Evolutionary conservation across 495 filamentous ascomycete species (phyloP), one percentile per base, ranked within the genome.

Genomic region (Melanomma pulvis-pyrius): DNA sequence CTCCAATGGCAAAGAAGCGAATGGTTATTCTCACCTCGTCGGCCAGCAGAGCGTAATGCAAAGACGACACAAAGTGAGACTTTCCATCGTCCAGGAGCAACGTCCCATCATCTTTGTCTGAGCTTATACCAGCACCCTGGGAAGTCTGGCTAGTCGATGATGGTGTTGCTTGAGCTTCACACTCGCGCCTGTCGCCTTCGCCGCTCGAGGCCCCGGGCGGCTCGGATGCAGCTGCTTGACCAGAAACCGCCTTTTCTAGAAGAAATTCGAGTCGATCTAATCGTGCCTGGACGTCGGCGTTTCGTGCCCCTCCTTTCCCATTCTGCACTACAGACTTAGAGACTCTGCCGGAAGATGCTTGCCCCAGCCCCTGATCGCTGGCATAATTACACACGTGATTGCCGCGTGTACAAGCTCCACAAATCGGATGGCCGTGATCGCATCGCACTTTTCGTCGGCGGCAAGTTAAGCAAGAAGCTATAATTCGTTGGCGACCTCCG

Each of bases 361-460:
- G 24, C 47, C 53, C 52, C 5, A 53, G 28, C 13, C 21, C 36
- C 32, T 71, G 69, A 28, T 71, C 69, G 17, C 61, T 72, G 1
- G 67, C 71, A 65, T 73, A 73, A 17, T 54, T 65, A 39, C 71
- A 73, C 3, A 60, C 47, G 56, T 73, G 71, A 25, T 65, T 73
- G 13, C 71, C 71, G 28, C 71, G 67, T 21, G 54, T 58, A 62
- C 71, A 73, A 17, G 71, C 67, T 26, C 67, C 63, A 41, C 71
- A 73, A 0, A 64, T 49, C 17, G 71, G 71, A 50, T 73, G 67
- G 41, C 41, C 67, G 48, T 73, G 71, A 48, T 70, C 67, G 39
- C 71, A 73, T 19, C 61, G 47, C 36, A 73, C 71, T 54, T 73
- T 73, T 30, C 71, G 32, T 17, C 71, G 51, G 2, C 71, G 51